Evolutionary conservation across 768 basidiomycete species (phyloP).

Genomic region (Goffeauzyma gilvescens): DNA sequence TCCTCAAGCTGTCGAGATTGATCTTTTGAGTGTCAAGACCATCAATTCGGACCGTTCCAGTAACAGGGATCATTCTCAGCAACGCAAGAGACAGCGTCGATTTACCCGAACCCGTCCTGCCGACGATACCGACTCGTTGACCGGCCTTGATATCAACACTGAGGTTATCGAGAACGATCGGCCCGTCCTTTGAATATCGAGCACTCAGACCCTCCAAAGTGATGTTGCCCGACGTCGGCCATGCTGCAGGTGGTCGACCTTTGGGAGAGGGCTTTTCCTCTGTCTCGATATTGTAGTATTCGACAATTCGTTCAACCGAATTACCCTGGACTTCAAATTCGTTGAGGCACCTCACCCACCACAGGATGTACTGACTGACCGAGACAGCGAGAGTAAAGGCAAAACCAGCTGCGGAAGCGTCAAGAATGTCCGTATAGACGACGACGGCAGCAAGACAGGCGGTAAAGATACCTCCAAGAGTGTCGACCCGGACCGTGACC

Average conservation of each 20-base stretch:
- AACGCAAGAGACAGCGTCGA: conserved; percentile 37
- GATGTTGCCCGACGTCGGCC: conserved; percentile 45
- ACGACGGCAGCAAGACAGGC: conserved; percentile 43
- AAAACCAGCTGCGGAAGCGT: conserved; percentile 29
- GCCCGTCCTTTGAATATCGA: conserved; percentile 42
- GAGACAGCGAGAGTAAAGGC: conserved; percentile 30
- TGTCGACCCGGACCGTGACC: conserved; percentile 42
- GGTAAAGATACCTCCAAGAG: conserved; percentile 43
- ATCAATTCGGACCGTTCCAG: conserved; percentile 42
- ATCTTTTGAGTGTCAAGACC: conserved; percentile 37
- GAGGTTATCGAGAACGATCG: conserved; percentile 45
- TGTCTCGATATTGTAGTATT: conserved; percentile 43
- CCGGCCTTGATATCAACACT: conserved; percentile 42
- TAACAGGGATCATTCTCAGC: conserved; percentile 42
- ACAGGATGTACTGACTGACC: conserved; percentile 25
- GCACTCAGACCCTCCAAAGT: conserved; percentile 41
- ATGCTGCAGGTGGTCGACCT: conserved; percentile 45
- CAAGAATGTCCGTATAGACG: conserved; percentile 33
- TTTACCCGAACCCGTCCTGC: conserved; percentile 45
- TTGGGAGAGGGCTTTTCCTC: conserved; percentile 36
- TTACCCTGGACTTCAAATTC: conserved; percentile 31
- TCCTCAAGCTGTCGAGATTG: conserved; percentile 43
- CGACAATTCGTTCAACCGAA: conserved; percentile 37
- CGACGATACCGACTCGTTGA: conserved; percentile 46
- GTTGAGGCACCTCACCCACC: conserved; percentile 28